phyloP scores from a whole-genome alignment of 306 rosid species.

The Citrullus amarus region DNA sequence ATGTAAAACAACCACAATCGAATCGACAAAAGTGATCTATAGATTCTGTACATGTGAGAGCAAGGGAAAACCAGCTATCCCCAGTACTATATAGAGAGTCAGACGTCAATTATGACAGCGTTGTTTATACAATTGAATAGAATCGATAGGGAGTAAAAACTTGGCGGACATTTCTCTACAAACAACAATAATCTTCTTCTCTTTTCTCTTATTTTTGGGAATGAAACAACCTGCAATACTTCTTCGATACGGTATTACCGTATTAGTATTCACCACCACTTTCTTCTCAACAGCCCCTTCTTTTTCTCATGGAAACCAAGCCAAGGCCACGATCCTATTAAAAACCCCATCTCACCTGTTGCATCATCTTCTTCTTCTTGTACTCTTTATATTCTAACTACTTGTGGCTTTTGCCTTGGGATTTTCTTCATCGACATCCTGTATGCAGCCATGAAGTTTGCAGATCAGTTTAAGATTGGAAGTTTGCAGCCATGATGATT shows the following conservation, averaged over 20 bases:
- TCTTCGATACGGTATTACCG: neutral
- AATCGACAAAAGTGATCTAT: conserved; percentile 16
- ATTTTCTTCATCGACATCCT: conserved; percentile 94
- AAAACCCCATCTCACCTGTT: neutral
- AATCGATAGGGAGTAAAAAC: neutral
- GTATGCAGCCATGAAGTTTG: conserved; percentile 13
- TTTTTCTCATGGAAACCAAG: neutral
- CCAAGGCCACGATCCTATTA: neutral
- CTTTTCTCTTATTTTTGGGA: neutral
- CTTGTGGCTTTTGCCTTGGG: conserved; percentile 23
- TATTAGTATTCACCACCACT: neutral
- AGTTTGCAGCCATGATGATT: neutral
- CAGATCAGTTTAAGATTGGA: neutral
- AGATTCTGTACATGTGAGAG: conserved; percentile 37
- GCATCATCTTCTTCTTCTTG: neutral
- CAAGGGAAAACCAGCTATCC: conserved; percentile 8
- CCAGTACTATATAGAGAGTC: neutral
- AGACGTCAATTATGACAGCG: neutral
- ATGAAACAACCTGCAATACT: neutral
- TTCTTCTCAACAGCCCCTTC: neutral
- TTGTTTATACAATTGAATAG: conserved; percentile 9
- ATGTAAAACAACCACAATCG: conserved; percentile 11
- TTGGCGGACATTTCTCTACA: neutral
- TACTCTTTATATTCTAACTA: conserved; percentile 1
- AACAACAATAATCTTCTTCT: neutral